phyloP scores from a whole-genome alignment of 225 moss, liverwort and hornwort species.

The Climacium dendroides region DNA sequence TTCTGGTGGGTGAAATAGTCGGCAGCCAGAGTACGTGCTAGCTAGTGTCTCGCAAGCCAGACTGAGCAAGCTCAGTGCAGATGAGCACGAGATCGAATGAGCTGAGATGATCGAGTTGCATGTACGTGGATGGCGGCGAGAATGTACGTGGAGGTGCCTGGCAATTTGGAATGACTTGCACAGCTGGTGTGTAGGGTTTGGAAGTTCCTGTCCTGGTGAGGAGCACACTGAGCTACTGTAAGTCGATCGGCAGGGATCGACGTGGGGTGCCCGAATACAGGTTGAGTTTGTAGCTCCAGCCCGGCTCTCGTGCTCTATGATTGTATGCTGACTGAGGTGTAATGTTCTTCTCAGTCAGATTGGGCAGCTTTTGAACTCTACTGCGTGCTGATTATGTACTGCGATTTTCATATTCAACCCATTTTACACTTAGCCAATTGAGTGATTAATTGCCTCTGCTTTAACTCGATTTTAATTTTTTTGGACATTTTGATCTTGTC shows the following conservation, averaged over 20 bases:
- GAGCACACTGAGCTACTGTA: background rate
- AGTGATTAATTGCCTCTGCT: too few species aligned
- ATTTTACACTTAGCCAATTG: background rate
- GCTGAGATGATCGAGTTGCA: background rate
- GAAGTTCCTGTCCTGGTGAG: too few species aligned
- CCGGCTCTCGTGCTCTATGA: background rate
- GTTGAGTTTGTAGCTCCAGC: background rate
- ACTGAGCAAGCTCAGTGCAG: background rate
- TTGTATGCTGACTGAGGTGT: background rate
- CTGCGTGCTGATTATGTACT: background rate
- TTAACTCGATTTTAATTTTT: too few species aligned
- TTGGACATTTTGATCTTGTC: too few species aligned
- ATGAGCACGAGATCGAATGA: background rate
- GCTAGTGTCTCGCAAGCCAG: background rate
- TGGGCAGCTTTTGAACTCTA: background rate
- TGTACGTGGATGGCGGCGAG: background rate
- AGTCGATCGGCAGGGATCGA: background rate
- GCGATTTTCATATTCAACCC: background rate
- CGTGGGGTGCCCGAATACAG: background rate
- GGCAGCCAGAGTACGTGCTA: background rate
- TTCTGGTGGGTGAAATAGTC: background rate
- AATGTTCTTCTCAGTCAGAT: background rate
- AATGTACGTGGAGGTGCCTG: background rate
- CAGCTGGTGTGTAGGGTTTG: too few species aligned
- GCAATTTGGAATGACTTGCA: background rate